A percentile compares a stretch with the other conserved stretches of the same genome.
Evolutionary conservation across 495 filamentous ascomycete genomes (phyloP).

Genomic region (Xylaria venustula): DNA sequence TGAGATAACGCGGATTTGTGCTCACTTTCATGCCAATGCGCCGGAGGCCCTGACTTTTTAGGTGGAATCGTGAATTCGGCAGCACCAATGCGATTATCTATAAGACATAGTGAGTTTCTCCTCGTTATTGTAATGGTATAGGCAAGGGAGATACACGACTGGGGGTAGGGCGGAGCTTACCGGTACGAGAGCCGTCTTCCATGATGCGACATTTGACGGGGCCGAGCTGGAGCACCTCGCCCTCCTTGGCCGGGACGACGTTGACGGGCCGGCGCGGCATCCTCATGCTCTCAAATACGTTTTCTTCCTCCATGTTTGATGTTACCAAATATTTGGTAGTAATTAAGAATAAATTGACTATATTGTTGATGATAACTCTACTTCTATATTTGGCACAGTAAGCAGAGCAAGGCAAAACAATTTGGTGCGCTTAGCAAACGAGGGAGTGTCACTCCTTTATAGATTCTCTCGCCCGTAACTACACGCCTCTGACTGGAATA

Average conservation of each 20-base stretch:
- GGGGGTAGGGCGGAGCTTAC: background rate
- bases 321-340: no score
- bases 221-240: conserved; percentile 38
- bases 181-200: conserved; percentile 38
- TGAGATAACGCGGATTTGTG: background rate
- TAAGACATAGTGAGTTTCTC: conserved; percentile 15
- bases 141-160: background rate
- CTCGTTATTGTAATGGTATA: background rate
- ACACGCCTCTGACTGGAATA: no score
- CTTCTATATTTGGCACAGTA: no score
- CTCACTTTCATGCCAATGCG: conserved; percentile 28
- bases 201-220: conserved; percentile 42
- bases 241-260: conserved; percentile 35
- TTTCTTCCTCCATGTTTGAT: conserved; percentile 4
- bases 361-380: no score
- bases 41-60: conserved; percentile 43
- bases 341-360: no score
- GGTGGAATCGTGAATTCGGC: conserved; percentile 48
- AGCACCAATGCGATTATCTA: conserved; percentile 50
- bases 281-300: conserved; percentile 3
- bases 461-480: no score
- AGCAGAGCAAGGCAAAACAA: no score
- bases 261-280: conserved; percentile 28
- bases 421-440: no score
- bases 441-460: no score